Percentiles rank a stretch among this genome's conserved stretches.
Evolutionary conservation across 2,329 filamentous ascomycete genomes (phyloP).

Genomic region (Raffaelea arxii): DNA sequence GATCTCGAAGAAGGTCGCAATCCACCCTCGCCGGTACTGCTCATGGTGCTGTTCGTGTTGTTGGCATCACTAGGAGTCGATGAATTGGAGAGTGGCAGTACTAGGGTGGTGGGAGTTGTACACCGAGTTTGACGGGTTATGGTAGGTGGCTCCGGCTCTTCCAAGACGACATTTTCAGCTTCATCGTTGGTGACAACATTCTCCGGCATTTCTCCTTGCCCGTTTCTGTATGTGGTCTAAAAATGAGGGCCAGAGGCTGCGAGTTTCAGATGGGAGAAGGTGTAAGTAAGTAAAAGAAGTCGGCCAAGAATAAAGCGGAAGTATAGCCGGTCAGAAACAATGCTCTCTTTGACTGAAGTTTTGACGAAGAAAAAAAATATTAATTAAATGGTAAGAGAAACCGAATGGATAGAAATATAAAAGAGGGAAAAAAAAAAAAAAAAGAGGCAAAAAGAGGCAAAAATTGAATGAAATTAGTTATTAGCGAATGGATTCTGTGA

Average conservation of each 20-base stretch:
- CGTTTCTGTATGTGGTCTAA: too few species aligned
- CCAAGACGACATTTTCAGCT: constrained; percentile 2
- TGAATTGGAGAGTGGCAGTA: constrained; percentile 2
- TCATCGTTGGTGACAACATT: constrained; percentile 1
- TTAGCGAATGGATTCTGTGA: too few species aligned
- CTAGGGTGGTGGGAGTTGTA: constrained; percentile 4
- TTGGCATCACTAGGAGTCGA: not conserved
- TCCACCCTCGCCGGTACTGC: not conserved
- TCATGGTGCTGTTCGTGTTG: too few species aligned
- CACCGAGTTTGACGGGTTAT: constrained; percentile 3
- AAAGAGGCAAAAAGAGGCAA: not conserved
- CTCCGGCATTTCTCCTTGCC: too few species aligned
- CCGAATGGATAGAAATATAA: not conserved
- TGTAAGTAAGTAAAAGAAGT: too few species aligned
- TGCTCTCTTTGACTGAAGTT: too few species aligned
- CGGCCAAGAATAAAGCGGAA: too few species aligned
- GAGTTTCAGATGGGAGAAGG: too few species aligned
- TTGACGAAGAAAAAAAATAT: not conserved
- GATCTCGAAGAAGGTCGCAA: constrained; percentile 1
- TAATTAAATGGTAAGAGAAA: not conserved
- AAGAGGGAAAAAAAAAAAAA: not conserved
- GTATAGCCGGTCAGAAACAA: too few species aligned
- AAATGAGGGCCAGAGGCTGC: too few species aligned
- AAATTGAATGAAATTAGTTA: too few species aligned
- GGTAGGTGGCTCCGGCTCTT: not conserved